Percentiles rank a stretch among this genome's conserved stretches.
Evolutionary conservation across 257 asterid species (phyloP).

Genomic region (Datura wrightii): DNA sequence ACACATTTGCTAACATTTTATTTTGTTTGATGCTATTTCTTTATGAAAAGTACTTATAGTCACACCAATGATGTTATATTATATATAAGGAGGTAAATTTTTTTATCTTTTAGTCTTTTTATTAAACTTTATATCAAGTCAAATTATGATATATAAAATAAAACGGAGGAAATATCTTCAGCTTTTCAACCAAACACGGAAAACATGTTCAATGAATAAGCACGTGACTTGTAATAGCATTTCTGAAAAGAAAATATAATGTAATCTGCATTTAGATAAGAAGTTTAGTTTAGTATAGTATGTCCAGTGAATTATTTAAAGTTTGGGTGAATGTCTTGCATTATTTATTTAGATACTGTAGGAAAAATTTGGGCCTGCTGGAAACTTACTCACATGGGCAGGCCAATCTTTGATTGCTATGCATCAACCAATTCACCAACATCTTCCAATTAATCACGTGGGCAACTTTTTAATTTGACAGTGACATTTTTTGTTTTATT

Average conservation of each 20-base stretch:
- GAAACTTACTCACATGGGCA: background rate
- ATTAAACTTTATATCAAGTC: too few species aligned
- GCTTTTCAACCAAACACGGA: background rate
- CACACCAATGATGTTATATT: too few species aligned
- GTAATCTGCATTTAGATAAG: background rate
- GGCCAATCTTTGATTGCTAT: slow-evolving; percentile 35
- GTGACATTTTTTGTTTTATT: background rate
- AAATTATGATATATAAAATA: too few species aligned
- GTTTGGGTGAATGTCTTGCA: background rate
- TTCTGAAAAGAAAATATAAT: background rate
- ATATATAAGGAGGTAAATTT: too few species aligned
- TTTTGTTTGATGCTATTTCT: too few species aligned
- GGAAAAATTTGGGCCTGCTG: background rate
- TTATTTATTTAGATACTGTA: background rate
- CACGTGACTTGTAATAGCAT: background rate
- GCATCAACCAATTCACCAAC: background rate
- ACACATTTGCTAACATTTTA: too few species aligned
- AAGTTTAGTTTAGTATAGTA: background rate
- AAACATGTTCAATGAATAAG: background rate
- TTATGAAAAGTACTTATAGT: too few species aligned
- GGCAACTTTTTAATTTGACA: background rate
- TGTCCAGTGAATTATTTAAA: background rate
- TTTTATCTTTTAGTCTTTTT: too few species aligned
- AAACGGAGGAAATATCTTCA: background rate
- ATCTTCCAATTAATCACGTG: background rate